Conservation (phyloP, 139 green algal species). For the Chlorokybus atmophyticus region DNA sequence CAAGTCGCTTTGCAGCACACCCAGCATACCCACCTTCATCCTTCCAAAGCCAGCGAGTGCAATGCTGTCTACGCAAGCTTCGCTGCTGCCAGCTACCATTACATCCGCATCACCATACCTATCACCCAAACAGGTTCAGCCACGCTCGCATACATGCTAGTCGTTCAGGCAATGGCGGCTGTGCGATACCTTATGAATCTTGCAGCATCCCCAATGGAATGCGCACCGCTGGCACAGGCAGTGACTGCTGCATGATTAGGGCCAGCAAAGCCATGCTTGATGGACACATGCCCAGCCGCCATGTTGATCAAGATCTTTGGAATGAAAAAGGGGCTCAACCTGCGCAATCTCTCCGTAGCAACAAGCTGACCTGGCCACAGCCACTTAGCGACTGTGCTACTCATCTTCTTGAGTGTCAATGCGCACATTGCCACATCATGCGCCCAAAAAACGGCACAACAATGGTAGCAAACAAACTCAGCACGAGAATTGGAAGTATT, state of each 20-base stretch:
- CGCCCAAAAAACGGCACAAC: too few species aligned
- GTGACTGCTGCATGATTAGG: slow-evolving; percentile 5
- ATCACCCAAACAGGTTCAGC: too few species aligned
- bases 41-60: neutral
- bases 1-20: neutral
- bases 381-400: too few species aligned
- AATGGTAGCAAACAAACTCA: neutral
- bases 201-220: slow-evolving; percentile 6
- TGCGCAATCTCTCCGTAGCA: too few species aligned
- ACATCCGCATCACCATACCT: slow-evolving; percentile 9
- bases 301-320: neutral
- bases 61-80: neutral
- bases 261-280: slow-evolving; percentile 3
- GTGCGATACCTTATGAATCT: slow-evolving; percentile 5
- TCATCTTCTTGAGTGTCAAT: too few species aligned
- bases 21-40: neutral
- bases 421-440: too few species aligned
- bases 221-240: slow-evolving; percentile 4
- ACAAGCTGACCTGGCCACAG: too few species aligned
- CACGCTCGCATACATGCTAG: too few species aligned
- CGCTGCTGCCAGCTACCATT: slow-evolving; percentile 5
- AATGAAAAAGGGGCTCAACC: neutral
- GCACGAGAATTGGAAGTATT: neutral
- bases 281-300: neutral
- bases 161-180: too few species aligned